Evolutionary conservation across 768 basidiomycete genomes (phyloP), one percentile per base, ranked within the genome.

Genomic region (Lactarius deliciosus): DNA sequence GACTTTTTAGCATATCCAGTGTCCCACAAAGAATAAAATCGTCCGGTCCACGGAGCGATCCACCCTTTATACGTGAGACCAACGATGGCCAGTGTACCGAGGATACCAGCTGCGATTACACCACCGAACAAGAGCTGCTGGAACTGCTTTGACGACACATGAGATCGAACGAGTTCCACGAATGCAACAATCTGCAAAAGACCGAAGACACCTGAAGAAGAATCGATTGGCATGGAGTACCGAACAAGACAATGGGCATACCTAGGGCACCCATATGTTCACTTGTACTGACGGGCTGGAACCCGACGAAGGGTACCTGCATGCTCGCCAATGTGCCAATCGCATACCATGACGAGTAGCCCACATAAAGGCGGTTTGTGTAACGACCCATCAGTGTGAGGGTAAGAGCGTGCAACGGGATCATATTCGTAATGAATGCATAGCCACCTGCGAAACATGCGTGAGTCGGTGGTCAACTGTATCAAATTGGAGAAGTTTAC

Each of bases 341-440:
- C 34, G 93, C 92, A 76, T 98, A 99, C 95, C 96, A 99, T 2
- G 94, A 89, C 22, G 92, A 97, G 77, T 98, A 99, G 3, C 90
- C 92, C 15, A 95, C 88, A 76, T 99, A 99, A 58, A 99, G 85
- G 30, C 94, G 88, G 74, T 85, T 88, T 68, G 89, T 93, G 82
- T 87, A 99, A 57, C 97, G 88, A 22, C 96, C 96, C 97, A 98
- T 99, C 40, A 98, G 81, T 63, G 98, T 85, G 64, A 99, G 88
- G 41, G 92, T 89, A n/a, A 98, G 84, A 0, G 93, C 91, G 73
- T 99, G 97, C 2, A 99, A 80, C 43, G 97, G 97, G 66, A 98
- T 96, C 96, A 99, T 99, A 83, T 99, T 99, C 56, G 97, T 99
- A 77, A 99, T 99, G 83, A 99, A 99, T 0, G 91, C 97, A 78